A percentile compares a stretch with the other conserved stretches of the same genome.
These are phyloP conservation scores for Ceratorhiza oryzae-sativae DNA, from an alignment of 1,284 basidiomycete genomes.

Conservation along the genomic window DNA sequence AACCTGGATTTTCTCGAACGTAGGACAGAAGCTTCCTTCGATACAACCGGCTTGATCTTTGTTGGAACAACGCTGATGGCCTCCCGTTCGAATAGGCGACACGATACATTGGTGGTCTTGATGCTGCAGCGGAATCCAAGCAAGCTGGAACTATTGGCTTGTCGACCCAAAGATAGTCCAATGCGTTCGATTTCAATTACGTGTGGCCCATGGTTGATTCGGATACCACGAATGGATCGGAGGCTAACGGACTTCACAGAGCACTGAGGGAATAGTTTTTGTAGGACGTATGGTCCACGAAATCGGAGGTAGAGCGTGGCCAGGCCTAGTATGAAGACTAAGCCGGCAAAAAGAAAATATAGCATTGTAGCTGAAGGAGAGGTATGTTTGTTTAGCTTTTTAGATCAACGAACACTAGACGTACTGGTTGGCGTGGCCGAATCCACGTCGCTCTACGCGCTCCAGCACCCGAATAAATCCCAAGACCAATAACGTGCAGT, in stretches of 20 bases:
- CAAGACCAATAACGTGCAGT: neutral
- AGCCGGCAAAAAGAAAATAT: conserved; percentile 3
- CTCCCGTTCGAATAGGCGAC: neutral
- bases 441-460: neutral
- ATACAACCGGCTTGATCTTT: neutral
- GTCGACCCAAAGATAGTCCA: conserved; percentile 61
- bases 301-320: conserved; percentile 17
- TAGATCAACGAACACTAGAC: neutral
- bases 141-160: conserved; percentile 47
- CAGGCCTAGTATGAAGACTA: neutral
- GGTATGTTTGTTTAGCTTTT: neutral
- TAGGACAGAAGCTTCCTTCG: neutral
- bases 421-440: conserved; percentile 9
- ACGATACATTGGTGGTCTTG: conserved; percentile 15
- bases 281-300: conserved; percentile 32
- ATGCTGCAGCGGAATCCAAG: conserved; percentile 41
- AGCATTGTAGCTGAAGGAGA: conserved; percentile 18
- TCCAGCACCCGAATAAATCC: neutral
- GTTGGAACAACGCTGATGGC: neutral
- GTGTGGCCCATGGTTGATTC: conserved; percentile 62
- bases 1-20: conserved; percentile 38
- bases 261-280: conserved; percentile 28
- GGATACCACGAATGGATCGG: conserved; percentile 75
- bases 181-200: conserved; percentile 71
- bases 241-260: conserved; percentile 59